Base-by-base conservation (phyloP, 192 early-diverging fungal genomes). In the Coemansia sp. region DNA sequence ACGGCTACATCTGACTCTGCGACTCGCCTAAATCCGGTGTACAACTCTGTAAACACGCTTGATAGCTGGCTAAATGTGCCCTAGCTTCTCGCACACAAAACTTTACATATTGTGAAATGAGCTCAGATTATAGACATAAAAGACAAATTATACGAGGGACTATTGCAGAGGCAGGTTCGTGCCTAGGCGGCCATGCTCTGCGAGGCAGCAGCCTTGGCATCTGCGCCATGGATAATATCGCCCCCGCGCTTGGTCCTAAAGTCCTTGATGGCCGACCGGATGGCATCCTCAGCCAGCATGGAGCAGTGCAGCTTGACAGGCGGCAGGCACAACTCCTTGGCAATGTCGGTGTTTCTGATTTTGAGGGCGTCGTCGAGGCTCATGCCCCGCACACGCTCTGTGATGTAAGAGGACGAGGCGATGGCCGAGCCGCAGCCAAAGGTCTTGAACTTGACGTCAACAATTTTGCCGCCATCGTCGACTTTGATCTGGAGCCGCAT, bases 261-360 rank as follows among this genome's bases (percentile, higher is more conserved):
- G 83, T 99, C 96, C 73, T 92, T 94, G 61, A 99, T 94, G n/a
- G 97, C 97, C 24, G 92, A 93, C 84, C 97, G 97, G 84, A 99
- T 99, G 53, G 97, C 97, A 77, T 99, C 97, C 76, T 99, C 97
- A 37, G 97, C 97, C 35, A 99, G 89, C 97, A 99, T 98, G 10
- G 95, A 97, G 83, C 97, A 98, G 84, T 98, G 97, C 29, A 98
- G 86, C 84, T 99, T 99, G 63, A 97, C 97, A 20, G 97, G 97
- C 22, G 97, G 97, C 61, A 99, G 70, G 43, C 89, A 89, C 60
- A 99, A 84, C 77, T 99, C 97, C 75, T 93, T 94, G 24, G 97
- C 97, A 82, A 99, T 97, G 65, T 97, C 96, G 3, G 94, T 95
- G 76, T 99, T 99, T 70, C 93, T 98, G 73, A 99, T 95, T 74